These are phyloP conservation scores for Plasmodium inui DNA, from an alignment of 169 alveolate genomes.

Conservation along the genomic window DNA sequence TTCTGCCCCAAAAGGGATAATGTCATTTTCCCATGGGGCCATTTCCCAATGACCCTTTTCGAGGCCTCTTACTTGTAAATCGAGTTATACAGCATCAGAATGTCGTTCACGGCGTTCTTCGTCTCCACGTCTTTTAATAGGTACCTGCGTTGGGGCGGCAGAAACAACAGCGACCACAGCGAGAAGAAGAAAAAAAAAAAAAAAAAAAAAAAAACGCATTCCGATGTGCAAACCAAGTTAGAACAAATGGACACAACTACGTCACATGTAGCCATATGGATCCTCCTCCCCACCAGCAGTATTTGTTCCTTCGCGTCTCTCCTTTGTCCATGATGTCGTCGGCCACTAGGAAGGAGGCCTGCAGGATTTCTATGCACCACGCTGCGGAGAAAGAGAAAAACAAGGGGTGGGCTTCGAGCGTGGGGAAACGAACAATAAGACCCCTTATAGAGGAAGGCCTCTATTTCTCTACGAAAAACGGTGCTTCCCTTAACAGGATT, in stretches of 20 bases:
- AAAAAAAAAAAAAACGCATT: neutral
- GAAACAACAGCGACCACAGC: too few species aligned
- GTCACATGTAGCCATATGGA: neutral
- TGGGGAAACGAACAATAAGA: neutral
- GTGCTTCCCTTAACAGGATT: neutral
- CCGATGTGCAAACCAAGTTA: neutral
- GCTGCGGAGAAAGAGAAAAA: conserved; percentile 52
- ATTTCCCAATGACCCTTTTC: neutral
- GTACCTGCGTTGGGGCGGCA: conserved; percentile 77
- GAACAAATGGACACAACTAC: neutral
- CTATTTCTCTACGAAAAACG: neutral
- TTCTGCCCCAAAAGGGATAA: neutral
- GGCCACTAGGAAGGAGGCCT: conserved; percentile 85
- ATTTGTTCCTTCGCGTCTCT: conserved; percentile 79
- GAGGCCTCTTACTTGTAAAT: conserved; percentile 75
- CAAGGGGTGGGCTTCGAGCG: neutral
- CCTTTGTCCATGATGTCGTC: conserved; percentile 87
- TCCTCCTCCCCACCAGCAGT: conserved; percentile 80
- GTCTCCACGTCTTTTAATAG: conserved; percentile 83
- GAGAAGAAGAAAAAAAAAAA: neutral
- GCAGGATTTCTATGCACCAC: conserved; percentile 87
- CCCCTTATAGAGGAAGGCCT: neutral
- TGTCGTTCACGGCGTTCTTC: conserved; percentile 84
- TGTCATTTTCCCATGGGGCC: neutral
- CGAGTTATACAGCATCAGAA: conserved; percentile 79